Base-by-base conservation (phyloP, 148 eudicot genomes). In the Chenopodium formosanum region DNA sequence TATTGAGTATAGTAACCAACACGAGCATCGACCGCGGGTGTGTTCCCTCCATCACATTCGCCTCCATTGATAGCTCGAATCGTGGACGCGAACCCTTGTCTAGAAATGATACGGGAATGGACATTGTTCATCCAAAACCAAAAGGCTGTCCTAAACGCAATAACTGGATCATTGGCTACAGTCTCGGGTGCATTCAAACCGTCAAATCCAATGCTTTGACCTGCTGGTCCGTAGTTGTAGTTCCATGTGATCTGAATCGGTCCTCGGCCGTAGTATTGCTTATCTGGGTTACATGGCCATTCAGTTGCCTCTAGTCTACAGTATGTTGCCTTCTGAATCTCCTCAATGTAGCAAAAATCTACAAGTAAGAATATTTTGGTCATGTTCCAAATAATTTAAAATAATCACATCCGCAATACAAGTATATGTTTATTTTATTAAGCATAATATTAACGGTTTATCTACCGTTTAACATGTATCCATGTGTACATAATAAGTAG, bases 271-370 rank as follows among this genome's bases (percentile, higher is more conserved):
- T 63, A 80, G 87, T 88, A 88, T 17, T 75, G 27, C 56, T 84
- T 83, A 71, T 64, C 71, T 9, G 89, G 82, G 23, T 83, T 83
- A 81, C 88, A 86, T 4, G 80, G 89, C 80, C 80, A 89, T 29
- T 83, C 31, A 32, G 23, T 60, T 60, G 69, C 78, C 73, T 79
- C 86, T 14, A 70, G 52, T 14, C 72, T 9, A 37, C 93, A 90
- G 25, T 90, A 90, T 81, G 89, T 68, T 2, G 88, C 81, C 32
- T 90, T 91, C 46, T 75, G 69, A 2, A 83, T 83, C 81, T 90
- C 93, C 34, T 90, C 86, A 78, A 86, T 86, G 77, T 82, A 75
- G 84, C 93, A 90, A 85, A 89, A 90, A 48, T 82, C 93, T 90
- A 78, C 67, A 25, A 25, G 25, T 25, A 25, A 25, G 25, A 25